A percentile compares a stretch with the other conserved stretches of the same genome.
Conservation (phyloP, 148 eudicot species). For the Salicornia ramosissima region DNA sequence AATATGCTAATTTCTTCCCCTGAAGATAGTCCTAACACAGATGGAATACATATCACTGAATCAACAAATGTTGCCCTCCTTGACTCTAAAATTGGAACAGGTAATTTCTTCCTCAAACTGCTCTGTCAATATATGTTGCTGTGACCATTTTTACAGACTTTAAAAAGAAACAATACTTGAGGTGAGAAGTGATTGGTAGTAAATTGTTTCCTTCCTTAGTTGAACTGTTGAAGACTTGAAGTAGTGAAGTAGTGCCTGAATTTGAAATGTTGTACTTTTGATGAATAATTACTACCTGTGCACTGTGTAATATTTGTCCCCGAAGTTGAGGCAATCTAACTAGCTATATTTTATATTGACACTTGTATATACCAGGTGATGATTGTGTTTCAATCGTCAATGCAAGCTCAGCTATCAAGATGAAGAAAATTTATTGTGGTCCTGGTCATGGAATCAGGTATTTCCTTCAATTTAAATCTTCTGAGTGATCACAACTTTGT, state of each 20-base stretch:
- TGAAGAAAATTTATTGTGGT: conserved; percentile 90
- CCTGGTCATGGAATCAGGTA: conserved; percentile 97
- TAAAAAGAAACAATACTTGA: background rate
- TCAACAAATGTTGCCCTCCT: conserved; percentile 70
- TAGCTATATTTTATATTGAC: background rate
- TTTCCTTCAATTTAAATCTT: background rate
- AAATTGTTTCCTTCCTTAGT: background rate
- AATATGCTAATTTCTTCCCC: conserved; percentile 70
- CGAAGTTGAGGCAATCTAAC: background rate
- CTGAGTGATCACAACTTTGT: background rate
- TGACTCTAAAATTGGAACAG: conserved; percentile 88
- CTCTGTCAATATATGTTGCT: conserved; percentile 10
- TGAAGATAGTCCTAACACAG: conserved; percentile 98
- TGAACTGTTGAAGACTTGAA: background rate
- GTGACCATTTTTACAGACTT: background rate
- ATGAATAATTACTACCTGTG: background rate
- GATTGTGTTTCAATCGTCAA: conserved; percentile 92
- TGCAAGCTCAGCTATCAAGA: conserved; percentile 82
- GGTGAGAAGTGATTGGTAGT: background rate
- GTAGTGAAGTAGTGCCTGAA: too few species aligned
- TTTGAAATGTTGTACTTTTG: background rate
- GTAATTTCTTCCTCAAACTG: conserved; percentile 30
- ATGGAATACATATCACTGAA: conserved; percentile 82
- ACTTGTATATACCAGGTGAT: conserved; percentile 56
- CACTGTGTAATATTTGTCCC: background rate